These are phyloP conservation scores for Globisporangium rhizosaccharum DNA, from an alignment of 352 stramenopile genomes.

Conservation along the genomic window DNA sequence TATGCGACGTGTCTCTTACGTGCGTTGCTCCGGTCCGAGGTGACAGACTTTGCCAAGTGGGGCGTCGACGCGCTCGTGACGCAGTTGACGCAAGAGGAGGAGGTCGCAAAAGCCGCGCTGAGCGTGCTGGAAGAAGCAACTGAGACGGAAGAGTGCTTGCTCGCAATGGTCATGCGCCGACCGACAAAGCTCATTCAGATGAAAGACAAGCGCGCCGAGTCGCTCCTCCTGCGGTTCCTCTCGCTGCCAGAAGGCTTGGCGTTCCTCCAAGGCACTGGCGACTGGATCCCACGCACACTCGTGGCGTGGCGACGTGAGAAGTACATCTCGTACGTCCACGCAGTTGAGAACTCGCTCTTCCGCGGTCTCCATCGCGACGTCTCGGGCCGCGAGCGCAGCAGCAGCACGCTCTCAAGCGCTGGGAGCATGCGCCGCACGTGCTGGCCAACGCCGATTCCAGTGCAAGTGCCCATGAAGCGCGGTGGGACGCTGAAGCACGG, in stretches of 20 bases:
- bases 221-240: conserved; percentile 77
- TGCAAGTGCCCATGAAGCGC: conserved; percentile 81
- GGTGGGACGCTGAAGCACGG: conserved; percentile 57
- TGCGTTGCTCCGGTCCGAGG: conserved; percentile 74
- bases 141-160: conserved; percentile 74
- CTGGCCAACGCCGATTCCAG: conserved; percentile 72
- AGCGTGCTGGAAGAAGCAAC: conserved; percentile 85
- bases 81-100: conserved; percentile 80
- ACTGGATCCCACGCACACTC: conserved; percentile 81
- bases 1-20: conserved; percentile 83
- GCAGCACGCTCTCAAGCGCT: conserved; percentile 22
- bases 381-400: conserved; percentile 53
- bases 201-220: conserved; percentile 75
- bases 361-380: conserved; percentile 79
- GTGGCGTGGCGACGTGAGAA: conserved; percentile 75
- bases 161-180: conserved; percentile 82
- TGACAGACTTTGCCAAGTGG: conserved; percentile 87
- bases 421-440: conserved; percentile 41
- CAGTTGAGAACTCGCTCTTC: conserved; percentile 77
- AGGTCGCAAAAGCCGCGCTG: conserved; percentile 79
- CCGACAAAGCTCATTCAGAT: conserved; percentile 74
- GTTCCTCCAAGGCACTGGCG: conserved; percentile 72
- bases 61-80: conserved; percentile 82
- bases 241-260: conserved; percentile 72
- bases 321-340: conserved; percentile 81